phyloP scores from a whole-genome alignment of 805 yeast species.

The Teunomyces kruisii region DNA sequence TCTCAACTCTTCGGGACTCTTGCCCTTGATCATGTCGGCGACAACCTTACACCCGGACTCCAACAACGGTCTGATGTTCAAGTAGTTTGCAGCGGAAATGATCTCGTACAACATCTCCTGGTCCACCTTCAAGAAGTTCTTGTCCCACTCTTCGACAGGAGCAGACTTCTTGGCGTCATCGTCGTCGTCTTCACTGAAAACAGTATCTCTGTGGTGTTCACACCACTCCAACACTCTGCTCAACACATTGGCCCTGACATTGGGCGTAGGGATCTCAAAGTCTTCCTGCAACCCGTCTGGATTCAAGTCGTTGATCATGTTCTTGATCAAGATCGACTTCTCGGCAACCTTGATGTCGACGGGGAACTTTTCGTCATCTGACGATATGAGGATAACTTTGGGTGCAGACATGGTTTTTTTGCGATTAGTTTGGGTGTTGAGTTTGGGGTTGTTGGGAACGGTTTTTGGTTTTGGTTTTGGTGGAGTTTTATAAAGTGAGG shows the following conservation, averaged over 20 bases:
- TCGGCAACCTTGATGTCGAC: slow-evolving; percentile 84
- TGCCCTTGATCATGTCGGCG: slow-evolving; percentile 81
- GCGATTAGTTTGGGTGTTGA: too few species aligned
- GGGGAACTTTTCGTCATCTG: slow-evolving; percentile 76
- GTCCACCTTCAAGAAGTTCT: slow-evolving; percentile 88
- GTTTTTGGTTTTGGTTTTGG: not conserved
- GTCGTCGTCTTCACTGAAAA: slow-evolving; percentile 73
- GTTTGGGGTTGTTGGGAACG: too few species aligned
- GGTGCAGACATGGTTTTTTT: slow-evolving; percentile 25
- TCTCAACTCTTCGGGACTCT: slow-evolving; percentile 77
- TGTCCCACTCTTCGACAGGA: slow-evolving; percentile 95
- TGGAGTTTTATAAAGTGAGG: not conserved
- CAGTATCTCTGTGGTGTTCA: slow-evolving; percentile 84
- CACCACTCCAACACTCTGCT: slow-evolving; percentile 95
- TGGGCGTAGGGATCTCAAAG: slow-evolving; percentile 84
- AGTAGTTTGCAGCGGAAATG: slow-evolving; percentile 76
- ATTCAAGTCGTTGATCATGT: slow-evolving; percentile 75
- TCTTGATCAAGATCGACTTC: slow-evolving; percentile 79
- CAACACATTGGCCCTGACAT: slow-evolving; percentile 82
- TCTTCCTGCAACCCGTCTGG: slow-evolving; percentile 64
- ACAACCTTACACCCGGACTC: slow-evolving; percentile 81
- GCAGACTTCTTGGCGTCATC: slow-evolving; percentile 85
- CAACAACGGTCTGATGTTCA: slow-evolving; percentile 70
- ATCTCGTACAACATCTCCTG: slow-evolving; percentile 86
- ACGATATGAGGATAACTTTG: slow-evolving; percentile 60